phyloP scores from a whole-genome alignment of 106 monocot genomes.

The Triglochin maritima region DNA sequence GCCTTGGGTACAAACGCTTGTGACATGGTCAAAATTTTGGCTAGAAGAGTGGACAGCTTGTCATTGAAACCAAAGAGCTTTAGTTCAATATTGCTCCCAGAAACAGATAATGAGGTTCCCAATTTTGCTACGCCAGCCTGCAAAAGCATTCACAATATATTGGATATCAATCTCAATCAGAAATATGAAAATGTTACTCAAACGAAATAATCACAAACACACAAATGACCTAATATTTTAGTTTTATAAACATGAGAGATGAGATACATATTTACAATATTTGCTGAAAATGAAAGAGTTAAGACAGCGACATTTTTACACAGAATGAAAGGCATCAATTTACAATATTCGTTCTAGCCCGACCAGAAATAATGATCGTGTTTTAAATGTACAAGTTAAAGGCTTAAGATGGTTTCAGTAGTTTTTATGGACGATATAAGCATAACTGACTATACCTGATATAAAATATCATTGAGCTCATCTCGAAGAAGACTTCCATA shows the following conservation, averaged over 20 bases:
- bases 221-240: too few species aligned
- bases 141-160: conserved; percentile 4
- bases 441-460: conserved; percentile 49
- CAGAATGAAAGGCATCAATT: too few species aligned
- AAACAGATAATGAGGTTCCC: conserved; percentile 61
- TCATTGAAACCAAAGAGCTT: conserved; percentile 93
- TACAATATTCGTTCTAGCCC: too few species aligned
- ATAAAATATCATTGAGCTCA: conserved; percentile 82
- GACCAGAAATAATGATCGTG: too few species aligned
- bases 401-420: too few species aligned
- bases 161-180: neutral
- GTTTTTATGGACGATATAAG: neutral
- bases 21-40: conserved; percentile 48
- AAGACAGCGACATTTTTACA: too few species aligned
- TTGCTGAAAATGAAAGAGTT: too few species aligned
- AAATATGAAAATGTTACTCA: too few species aligned
- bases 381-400: too few species aligned
- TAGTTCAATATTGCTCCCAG: conserved; percentile 74
- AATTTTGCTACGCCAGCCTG: conserved; percentile 95
- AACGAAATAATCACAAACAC: too few species aligned
- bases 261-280: too few species aligned
- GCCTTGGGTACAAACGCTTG: conserved; percentile 46
- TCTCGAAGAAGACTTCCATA: conserved; percentile 83
- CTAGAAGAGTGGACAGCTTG: conserved; percentile 54
- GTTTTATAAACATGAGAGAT: too few species aligned